Base-by-base conservation (phyloP, 2,329 filamentous ascomycete genomes). In the Sphaerulina musiva region DNA sequence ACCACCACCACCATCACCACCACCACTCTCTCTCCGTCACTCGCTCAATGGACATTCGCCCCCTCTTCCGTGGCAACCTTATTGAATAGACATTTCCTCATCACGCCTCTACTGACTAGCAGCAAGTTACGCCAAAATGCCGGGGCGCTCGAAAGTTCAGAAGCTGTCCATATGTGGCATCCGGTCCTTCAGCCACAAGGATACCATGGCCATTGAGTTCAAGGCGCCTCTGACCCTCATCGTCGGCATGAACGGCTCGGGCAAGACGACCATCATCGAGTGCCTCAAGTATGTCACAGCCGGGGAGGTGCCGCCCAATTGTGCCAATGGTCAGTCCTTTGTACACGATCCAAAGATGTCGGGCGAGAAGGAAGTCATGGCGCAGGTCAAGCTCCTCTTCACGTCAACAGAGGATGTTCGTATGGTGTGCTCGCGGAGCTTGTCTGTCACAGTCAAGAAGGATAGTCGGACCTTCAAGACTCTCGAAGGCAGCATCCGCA, bases 251-350 rank as follows among this genome's bases (percentile, higher is more conserved):
- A 98, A 98, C 75, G 93, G 93, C 52, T 97, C 92, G 1, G 93
- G 93, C 58, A 98, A 98, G 76, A 98, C 93, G 76, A 97, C 93
- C 54, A 95, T 98, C 68, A 98, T 98, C 72, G 93, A 98, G 72
- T 95, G 90, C 70, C 86, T 98, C 67, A 96, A 96, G 69, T 98
- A 96, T 83, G 91, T 89, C 49, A 96, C 95, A 14, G 96, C 91
- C 6, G 95, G 93, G 53, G 87, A 95, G 66, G 80, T 95, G 46
- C 93, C 93, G 1, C 89, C 93, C 32, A 95, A 96, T 76, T 91
- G 85, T 68, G 83, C 80, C 75, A 87, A 85, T 63, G 86, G 87
- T 29, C 91, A 87, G 32, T 91, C 92, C 47, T 98, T 97, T 70
- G 89, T 98, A 59, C 92, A 98, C 70, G 93, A 98, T 66, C 93